Percentiles rank a stretch among this genome's conserved stretches.
Conservation (phyloP, 129 eudicot species). For the Flaveria sonorensis region DNA sequence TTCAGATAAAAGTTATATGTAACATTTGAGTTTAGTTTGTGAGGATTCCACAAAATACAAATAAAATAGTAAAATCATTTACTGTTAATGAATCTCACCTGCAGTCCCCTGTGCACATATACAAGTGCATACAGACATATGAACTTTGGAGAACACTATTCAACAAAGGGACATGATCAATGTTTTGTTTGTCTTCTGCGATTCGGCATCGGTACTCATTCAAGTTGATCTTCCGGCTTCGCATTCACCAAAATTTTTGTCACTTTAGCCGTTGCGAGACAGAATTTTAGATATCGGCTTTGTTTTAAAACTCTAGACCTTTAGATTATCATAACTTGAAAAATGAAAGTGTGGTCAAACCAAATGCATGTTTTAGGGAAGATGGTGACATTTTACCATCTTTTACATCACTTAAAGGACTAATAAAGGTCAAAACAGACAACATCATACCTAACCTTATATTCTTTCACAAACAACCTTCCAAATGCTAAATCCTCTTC, state of each 20-base stretch:
- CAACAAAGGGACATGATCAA: background rate
- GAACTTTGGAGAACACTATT: constrained; percentile 39
- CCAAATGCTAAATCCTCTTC: constrained; percentile 47
- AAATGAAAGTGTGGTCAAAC: background rate
- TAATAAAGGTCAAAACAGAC: constrained; percentile 29
- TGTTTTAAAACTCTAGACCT: background rate
- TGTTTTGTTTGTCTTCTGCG: background rate
- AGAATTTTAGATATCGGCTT: background rate
- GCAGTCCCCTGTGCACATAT: background rate
- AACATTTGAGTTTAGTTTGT: too few relatives aligned
- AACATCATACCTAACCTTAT: constrained; percentile 43
- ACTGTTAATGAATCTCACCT: too few relatives aligned
- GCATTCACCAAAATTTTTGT: constrained; percentile 34
- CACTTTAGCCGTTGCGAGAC: constrained; percentile 22
- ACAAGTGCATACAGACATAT: constrained; percentile 10
- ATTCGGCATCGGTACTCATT: constrained; percentile 24
- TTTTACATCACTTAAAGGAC: background rate
- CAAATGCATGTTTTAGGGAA: background rate
- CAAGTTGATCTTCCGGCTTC: constrained; percentile 32
- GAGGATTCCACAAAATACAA: too few relatives aligned
- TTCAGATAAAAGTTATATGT: too few relatives aligned
- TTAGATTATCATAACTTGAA: constrained; percentile 10
- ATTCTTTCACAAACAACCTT: constrained; percentile 42
- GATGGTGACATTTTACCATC: constrained; percentile 32
- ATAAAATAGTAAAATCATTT: too few relatives aligned